These are phyloP conservation scores for Aspergillus hiratsukae DNA, from an alignment of 2,329 filamentous ascomycete genomes.

Conservation along the genomic window DNA sequence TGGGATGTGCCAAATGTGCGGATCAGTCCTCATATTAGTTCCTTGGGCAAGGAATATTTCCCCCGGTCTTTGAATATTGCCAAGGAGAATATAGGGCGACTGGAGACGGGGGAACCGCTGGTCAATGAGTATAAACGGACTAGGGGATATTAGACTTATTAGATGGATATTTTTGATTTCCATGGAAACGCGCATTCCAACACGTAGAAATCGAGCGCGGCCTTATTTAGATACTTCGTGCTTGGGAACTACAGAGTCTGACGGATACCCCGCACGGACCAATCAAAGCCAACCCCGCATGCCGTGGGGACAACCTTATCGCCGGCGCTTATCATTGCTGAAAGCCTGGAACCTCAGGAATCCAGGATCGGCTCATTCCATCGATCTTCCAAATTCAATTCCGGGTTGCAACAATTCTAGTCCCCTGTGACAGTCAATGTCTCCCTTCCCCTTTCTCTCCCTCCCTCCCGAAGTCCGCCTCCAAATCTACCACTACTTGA, in stretches of 20 bases:
- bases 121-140: slow-evolving; percentile 59
- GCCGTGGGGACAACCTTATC: too few relatives aligned
- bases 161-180: not conserved
- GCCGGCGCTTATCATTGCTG: not conserved
- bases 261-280: not conserved
- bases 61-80: slow-evolving; percentile 56
- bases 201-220: not conserved
- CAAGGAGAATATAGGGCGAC: slow-evolving; percentile 51
- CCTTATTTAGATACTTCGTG: not conserved
- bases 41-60: slow-evolving; percentile 50
- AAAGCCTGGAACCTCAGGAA: not conserved
- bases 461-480: not conserved
- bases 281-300: too few relatives aligned
- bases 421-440: not conserved
- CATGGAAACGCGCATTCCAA: not conserved
- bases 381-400: not conserved
- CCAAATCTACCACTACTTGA: not conserved
- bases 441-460: not conserved
- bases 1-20: slow-evolving; percentile 67
- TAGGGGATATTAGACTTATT: slow-evolving; percentile 61
- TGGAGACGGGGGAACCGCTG: slow-evolving; percentile 51
- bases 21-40: slow-evolving; percentile 64
- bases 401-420: not conserved
- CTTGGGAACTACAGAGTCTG: too few relatives aligned
- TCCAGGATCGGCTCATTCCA: not conserved